These are phyloP conservation scores for Tricholoma bakamatsutake DNA, from an alignment of 768 basidiomycete genomes.

Conservation along the genomic window DNA sequence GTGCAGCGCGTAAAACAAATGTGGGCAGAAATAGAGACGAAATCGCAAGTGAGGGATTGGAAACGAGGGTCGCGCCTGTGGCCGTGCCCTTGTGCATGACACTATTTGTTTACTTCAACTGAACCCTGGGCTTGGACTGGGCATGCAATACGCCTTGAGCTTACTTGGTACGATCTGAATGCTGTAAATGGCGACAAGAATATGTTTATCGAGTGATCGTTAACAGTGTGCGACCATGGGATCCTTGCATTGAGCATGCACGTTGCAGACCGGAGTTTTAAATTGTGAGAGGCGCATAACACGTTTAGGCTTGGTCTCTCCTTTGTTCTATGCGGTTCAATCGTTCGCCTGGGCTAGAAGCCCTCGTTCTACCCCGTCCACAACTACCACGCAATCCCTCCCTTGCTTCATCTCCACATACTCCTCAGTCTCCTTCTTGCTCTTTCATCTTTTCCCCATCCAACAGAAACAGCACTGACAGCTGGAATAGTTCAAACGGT, in stretches of 20 bases:
- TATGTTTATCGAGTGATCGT: too few relatives aligned
- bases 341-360: constrained; percentile 41
- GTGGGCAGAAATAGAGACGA: too few relatives aligned
- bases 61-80: neutral
- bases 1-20: neutral
- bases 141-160: too few relatives aligned
- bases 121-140: too few relatives aligned
- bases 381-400: constrained; percentile 45
- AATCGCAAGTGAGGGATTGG: neutral
- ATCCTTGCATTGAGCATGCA: too few relatives aligned
- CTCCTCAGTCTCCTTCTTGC: constrained; percentile 52
- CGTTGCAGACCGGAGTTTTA: neutral
- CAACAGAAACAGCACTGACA: constrained; percentile 72
- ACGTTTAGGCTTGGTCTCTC: constrained; percentile 2
- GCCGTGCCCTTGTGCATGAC: neutral
- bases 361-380: constrained; percentile 60
- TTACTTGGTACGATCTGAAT: too few relatives aligned
- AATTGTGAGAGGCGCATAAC: too few relatives aligned
- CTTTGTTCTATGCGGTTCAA: constrained; percentile 43
- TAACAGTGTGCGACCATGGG: too few relatives aligned
- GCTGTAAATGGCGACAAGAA: too few relatives aligned
- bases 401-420: constrained; percentile 43
- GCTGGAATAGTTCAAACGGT: constrained; percentile 80
- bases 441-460: constrained; percentile 44
- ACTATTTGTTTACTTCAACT: neutral